Conservation (phyloP, 441 rosid genomes). For the Geranium incanum region DNA sequence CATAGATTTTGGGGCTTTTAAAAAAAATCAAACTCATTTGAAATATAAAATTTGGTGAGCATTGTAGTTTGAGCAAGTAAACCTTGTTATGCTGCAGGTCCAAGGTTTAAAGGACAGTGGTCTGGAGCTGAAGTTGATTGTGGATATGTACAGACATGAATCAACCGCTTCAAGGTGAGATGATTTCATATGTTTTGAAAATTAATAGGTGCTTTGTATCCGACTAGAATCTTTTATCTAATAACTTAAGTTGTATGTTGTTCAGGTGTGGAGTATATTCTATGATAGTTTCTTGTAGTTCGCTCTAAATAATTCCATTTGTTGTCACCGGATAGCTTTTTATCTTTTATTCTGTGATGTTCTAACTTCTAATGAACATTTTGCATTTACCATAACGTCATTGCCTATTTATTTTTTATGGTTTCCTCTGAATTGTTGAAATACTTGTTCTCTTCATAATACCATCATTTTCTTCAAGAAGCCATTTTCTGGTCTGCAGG, state of each 20-base stretch:
- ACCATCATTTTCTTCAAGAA: slow-evolving; percentile 6
- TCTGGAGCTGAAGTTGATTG: slow-evolving; percentile 67
- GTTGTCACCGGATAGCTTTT: neutral
- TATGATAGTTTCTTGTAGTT: neutral
- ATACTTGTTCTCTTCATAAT: slow-evolving; percentile 11
- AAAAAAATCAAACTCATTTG: slow-evolving; percentile 1
- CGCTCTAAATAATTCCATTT: neutral
- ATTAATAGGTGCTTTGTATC: neutral
- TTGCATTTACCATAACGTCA: neutral
- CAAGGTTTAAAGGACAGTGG: slow-evolving; percentile 59
- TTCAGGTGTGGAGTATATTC: neutral
- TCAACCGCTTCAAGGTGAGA: slow-evolving; percentile 64
- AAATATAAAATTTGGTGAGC: neutral
- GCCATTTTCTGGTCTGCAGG: slow-evolving; percentile 38
- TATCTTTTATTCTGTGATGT: slow-evolving; percentile 1
- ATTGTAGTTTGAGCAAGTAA: neutral
- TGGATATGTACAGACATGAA: slow-evolving; percentile 84
- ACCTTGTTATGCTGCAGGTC: slow-evolving; percentile 42
- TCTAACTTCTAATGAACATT: slow-evolving; percentile 6
- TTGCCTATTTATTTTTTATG: neutral
- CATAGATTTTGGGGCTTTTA: neutral
- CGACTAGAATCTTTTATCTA: neutral
- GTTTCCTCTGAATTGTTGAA: slow-evolving; percentile 1
- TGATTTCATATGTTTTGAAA: slow-evolving; percentile 7
- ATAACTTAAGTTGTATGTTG: neutral